Base-by-base conservation (phyloP, 2,329 filamentous ascomycete genomes). In the Rhynchosporium secalis region DNA sequence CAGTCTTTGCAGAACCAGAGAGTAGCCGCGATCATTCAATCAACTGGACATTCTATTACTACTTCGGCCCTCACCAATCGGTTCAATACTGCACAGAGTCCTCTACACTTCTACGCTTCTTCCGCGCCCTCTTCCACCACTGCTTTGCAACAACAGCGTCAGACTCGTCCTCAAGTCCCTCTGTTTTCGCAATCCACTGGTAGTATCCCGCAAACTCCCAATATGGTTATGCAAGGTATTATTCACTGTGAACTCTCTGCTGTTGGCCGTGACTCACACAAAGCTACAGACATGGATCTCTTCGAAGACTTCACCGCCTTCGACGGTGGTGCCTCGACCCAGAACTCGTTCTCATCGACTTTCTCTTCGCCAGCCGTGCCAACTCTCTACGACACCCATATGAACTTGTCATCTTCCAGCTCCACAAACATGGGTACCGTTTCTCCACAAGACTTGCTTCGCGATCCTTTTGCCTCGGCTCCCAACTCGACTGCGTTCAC, bases 401-500 rank as follows among this genome's bases (percentile, higher is more conserved):
- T 66, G 60, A 71, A 72, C 60, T 47, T 68, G 20, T 71, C 70
- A 48, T 69, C 70, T 1, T 76, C 77, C 45, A 81, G 80, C 75
- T 79, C 81, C 58, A 76, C 77, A 72, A 83, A 85, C 73, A 73
- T 86, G 73, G 84, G 83, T 70, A 96, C 92, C 47, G 84, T 96
- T 65, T 96, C 92, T 65, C 92, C 92, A 26, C 88, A 90, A 76
- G 92, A 96, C 72, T 81, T 96, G 68, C 78, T 89, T 70, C 84
- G 86, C 69, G 86, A 90, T 71, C 80, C 83, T 63, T 86, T 86
- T 72, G 80, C 85, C 73, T 96, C 91, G 65, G 86, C 91, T 43
- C 92, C 92, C 36, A 91, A 91, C 72, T 96, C 92, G 2, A 83
- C 88, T 52, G 87, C 90, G 40, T 86, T 95, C 73, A 96, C 92